Evolutionary conservation across 192 early-diverging fungal species (phyloP), one percentile per base, ranked within the genome.

Genomic region (Coemansia sp.): DNA sequence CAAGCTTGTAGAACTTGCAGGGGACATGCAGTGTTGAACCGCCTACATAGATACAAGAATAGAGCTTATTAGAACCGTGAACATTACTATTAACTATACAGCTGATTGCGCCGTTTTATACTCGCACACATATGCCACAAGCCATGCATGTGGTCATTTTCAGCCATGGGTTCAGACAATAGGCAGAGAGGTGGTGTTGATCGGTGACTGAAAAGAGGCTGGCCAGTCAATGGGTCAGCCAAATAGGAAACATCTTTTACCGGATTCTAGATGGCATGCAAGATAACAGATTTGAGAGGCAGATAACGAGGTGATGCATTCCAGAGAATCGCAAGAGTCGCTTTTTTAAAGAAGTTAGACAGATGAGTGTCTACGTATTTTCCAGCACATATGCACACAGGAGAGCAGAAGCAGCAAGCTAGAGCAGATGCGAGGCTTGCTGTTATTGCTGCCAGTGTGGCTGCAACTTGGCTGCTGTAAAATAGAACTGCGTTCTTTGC

Each of bases 1-100:
- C 86, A 44, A 83, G 82, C 62, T 84, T 89, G 80, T 83, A 89
- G 66, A 91, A 91, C 72, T 91, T 91, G 80, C 89, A 90, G 12
- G 89, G 89, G 49, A 90, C 83, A 55, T 90, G 88, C 34, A 44
- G 22, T 46, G 76, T 79, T 40, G 76, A 79, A 39, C 76, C 76
- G 48, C 76, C 76, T 79, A 73, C 30, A 62, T 15, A 34, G 34
- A 61, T 48, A 3, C 50, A 55, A 13, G 14, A 18, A 1, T 37
- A 37, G 34, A 37, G 34, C 5, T 30, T 3, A 37, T 37, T 37
- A 37, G 34, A 37, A 8, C 9, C 11, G 34, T 37, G 30, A 33
- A 33, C 30, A 33, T 33, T 3, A 33, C 30, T 33, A 5, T 3
- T 3, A 33, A 33, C 30, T 33, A 33, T 3, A 33, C 30, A 33